Evolutionary conservation across 768 basidiomycete species (phyloP).

Genomic region (Leccinum longicurvipes): DNA sequence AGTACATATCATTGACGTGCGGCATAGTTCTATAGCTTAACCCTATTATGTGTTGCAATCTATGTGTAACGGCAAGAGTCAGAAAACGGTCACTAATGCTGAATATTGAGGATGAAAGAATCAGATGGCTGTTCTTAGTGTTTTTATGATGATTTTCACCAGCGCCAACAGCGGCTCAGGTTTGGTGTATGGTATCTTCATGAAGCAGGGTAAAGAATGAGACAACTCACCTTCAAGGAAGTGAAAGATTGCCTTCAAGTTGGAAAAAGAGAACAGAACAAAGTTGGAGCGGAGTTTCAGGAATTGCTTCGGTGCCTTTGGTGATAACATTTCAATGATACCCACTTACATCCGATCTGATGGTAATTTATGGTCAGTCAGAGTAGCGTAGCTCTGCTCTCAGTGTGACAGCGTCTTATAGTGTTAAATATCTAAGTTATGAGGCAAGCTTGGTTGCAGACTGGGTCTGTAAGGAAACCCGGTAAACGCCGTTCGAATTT

Average conservation of each 20-base stretch:
- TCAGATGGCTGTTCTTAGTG: constrained; percentile 38
- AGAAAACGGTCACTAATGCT: constrained; percentile 4
- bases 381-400: too few species aligned
- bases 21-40: background rate
- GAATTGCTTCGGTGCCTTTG: background rate
- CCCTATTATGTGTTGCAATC: background rate
- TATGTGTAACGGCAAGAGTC: constrained; percentile 10
- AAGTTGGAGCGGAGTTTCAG: constrained; percentile 2
- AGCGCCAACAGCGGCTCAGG: constrained; percentile 30
- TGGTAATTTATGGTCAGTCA: too few species aligned
- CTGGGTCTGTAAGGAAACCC: background rate
- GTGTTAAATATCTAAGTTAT: too few species aligned
- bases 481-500: background rate
- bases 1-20: background rate
- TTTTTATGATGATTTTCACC: constrained; percentile 27
- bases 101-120: background rate
- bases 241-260: too few species aligned
- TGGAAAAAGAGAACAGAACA: too few species aligned
- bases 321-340: too few species aligned
- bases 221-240: constrained; percentile 7
- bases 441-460: background rate
- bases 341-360: too few species aligned
- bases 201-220: background rate
- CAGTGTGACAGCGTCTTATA: too few species aligned
- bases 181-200: constrained; percentile 27